Evolutionary conservation across 345 rosid genomes (phyloP).

Genomic region (Eucalyptus leucophloia): DNA sequence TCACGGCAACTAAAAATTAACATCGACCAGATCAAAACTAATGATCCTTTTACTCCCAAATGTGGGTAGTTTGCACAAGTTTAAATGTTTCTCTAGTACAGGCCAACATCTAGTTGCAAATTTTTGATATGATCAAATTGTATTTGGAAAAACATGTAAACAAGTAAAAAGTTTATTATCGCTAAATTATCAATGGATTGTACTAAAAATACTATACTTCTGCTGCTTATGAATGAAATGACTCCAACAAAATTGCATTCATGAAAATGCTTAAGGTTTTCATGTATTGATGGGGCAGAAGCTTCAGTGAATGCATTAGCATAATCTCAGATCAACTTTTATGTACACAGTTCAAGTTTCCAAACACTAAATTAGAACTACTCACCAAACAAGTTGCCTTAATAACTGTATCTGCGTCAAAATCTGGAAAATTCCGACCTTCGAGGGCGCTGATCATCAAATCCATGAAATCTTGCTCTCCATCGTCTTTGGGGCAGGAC

Average conservation of each 20-base stretch:
- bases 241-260: no score
- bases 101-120: not conserved
- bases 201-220: no score
- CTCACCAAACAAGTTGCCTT: conserved; percentile 21
- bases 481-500: not conserved
- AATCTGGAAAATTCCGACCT: not conserved
- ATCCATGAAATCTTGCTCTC: conserved; percentile 27
- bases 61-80: not conserved
- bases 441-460: conserved; percentile 13
- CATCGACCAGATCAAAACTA: not conserved
- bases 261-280: no score
- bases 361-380: not conserved
- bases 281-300: no score
- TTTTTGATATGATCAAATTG: not conserved
- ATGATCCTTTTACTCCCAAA: not conserved
- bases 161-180: no score
- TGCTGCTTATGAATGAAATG: no score
- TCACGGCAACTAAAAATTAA: not conserved
- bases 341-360: no score
- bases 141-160: not conserved
- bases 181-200: no score
- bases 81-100: not conserved
- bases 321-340: no score
- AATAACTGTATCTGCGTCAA: conserved; percentile 7
- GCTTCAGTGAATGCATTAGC: no score